Conservation (phyloP, 371 early-diverging fungal species). For the Lichtheimia hyalospora region DNA sequence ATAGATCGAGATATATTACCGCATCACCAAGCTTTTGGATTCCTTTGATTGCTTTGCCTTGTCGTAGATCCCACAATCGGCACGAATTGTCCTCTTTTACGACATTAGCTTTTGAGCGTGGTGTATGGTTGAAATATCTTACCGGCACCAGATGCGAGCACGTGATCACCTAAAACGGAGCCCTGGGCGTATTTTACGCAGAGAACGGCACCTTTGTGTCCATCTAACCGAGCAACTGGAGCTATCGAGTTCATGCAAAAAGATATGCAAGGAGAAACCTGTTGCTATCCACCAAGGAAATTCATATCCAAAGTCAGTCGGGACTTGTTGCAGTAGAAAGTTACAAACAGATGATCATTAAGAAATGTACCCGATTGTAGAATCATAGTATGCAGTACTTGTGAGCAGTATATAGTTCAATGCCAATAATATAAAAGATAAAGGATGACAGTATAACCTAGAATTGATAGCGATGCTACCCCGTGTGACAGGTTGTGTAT, state of each 20-base stretch:
- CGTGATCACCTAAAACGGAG: slow-evolving; percentile 7
- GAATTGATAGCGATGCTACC: too few species aligned
- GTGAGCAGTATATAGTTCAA: too few species aligned
- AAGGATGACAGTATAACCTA: too few species aligned
- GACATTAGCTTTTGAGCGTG: not conserved
- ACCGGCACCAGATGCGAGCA: slow-evolving; percentile 27
- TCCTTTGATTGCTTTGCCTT: slow-evolving; percentile 26
- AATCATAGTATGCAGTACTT: too few species aligned
- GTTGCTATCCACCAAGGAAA: not conserved
- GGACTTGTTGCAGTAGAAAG: too few species aligned
- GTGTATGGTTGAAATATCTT: not conserved
- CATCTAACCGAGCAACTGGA: slow-evolving; percentile 11
- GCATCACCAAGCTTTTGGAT: slow-evolving; percentile 30
- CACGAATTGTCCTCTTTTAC: slow-evolving; percentile 44
- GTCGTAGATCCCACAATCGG: slow-evolving; percentile 42
- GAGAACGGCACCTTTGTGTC: slow-evolving; percentile 17
- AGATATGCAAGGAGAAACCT: not conserved
- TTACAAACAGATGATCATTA: too few species aligned
- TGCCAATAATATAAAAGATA: too few species aligned
- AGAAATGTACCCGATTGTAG: too few species aligned
- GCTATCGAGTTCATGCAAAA: slow-evolving; percentile 2
- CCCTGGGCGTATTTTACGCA: slow-evolving; percentile 11
- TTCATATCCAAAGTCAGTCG: too few species aligned
- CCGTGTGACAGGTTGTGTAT: too few species aligned
- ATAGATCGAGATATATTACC: slow-evolving; percentile 17